phyloP scores from a whole-genome alignment of 371 early-diverging fungal species.

The Phascolomyces articulosus region DNA sequence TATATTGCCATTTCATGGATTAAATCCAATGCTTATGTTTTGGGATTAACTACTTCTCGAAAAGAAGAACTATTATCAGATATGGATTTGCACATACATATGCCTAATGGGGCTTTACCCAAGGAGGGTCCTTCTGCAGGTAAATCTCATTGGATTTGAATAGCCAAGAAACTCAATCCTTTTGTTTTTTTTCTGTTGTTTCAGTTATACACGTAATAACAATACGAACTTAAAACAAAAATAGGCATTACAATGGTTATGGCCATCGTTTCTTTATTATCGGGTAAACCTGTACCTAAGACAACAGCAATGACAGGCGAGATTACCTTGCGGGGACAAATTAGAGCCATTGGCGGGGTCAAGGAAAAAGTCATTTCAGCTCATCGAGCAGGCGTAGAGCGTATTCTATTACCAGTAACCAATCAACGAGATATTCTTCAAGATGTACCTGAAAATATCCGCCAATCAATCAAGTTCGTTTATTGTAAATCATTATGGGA shows the following conservation, averaged over 20 bases:
- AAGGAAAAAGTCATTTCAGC: conserved; percentile 89
- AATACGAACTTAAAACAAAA: background rate
- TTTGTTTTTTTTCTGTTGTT: too few relatives aligned
- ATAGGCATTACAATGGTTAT: conserved; percentile 70
- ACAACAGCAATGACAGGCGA: conserved; percentile 89
- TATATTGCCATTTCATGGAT: conserved; percentile 83
- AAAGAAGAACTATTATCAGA: conserved; percentile 48
- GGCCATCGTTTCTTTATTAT: conserved; percentile 76
- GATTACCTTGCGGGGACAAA: conserved; percentile 80
- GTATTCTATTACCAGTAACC: conserved; percentile 54
- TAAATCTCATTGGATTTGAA: too few relatives aligned
- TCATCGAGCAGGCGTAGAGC: conserved; percentile 73
- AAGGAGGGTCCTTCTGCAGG: conserved; percentile 85
- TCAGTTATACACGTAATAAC: too few relatives aligned
- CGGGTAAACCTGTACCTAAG: conserved; percentile 53
- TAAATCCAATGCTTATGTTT: conserved; percentile 65
- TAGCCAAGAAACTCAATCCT: too few relatives aligned
- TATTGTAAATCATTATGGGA: conserved; percentile 71
- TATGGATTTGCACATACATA: conserved; percentile 81
- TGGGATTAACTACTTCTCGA: conserved; percentile 55
- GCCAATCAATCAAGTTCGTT: conserved; percentile 64
- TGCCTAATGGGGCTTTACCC: conserved; percentile 82
- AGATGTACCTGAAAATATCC: conserved; percentile 67
- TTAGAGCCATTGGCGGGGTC: conserved; percentile 87
- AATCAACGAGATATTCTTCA: conserved; percentile 60